Evolutionary conservation across 164 flowering plant genomes (phyloP), one percentile per base, ranked within the genome.

Genomic region (Magnolia sinica): DNA sequence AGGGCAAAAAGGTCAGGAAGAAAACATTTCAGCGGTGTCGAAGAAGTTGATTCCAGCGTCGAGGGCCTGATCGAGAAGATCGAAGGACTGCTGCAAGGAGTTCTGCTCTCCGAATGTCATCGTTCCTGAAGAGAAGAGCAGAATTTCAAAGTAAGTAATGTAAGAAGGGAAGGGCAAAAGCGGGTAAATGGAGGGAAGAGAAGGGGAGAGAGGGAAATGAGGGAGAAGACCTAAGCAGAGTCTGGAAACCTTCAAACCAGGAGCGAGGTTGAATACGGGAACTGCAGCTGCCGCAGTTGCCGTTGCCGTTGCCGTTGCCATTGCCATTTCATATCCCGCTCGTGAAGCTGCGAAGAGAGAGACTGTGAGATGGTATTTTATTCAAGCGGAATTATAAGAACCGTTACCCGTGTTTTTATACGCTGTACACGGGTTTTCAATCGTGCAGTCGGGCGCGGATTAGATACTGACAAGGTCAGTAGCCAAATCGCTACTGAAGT

Each of bases 101-200:
- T 89, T 94, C 72, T 94, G 98, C 83, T 92, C 92, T 20, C 98
- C 96, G 68, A 91, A 93, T 2, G 96, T 93, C 96, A 93, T 93
- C 19, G 92, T 89, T 72, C 98, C 98, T 91, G 87, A 7, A 72
- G 16, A 23, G 7, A n/a, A n/a, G 76, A 61, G 16, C n/a, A 51
- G 20, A n/a, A 71, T 61, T 69, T 7, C 29, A 29, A 55, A 18
- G 3, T 18, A 0, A 29, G 61, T 70, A 58, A 65, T 13, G 16
- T 55, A 55, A 55, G 13, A 58, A 73, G 10, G 24, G 45, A 11
- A 20, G n/a, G 45, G 27, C 18, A 50, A 49, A 18, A 2, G 7
- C 19, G 18, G 61, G 61, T 0, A 37, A 5, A 37, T 37, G 45
- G 61, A 27, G 14, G 3, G 70, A 68, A 70, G 73, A 59, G 27